These are phyloP conservation scores for Cercospora canescens DNA, from an alignment of 2,329 filamentous ascomycete species.

Conservation along the genomic window DNA sequence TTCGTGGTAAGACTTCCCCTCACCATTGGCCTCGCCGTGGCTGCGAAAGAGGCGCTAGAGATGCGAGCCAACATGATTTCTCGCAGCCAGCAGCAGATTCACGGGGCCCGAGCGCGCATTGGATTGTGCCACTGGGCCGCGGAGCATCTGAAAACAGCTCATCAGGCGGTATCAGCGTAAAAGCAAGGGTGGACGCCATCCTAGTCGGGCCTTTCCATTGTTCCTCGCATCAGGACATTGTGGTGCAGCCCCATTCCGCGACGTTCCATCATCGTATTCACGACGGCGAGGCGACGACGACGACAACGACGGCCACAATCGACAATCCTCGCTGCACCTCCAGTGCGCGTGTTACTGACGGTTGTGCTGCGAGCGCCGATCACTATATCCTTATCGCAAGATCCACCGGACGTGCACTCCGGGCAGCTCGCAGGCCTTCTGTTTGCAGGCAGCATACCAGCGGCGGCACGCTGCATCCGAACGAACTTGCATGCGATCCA, in stretches of 20 bases:
- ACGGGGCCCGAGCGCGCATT: neutral
- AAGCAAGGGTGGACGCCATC: neutral
- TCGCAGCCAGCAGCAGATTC: neutral
- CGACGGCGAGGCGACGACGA: neutral
- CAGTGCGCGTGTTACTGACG: neutral
- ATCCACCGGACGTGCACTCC: neutral
- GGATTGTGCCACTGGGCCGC: neutral
- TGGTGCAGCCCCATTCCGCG: neutral
- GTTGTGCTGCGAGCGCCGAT: neutral
- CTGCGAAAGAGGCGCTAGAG: neutral
- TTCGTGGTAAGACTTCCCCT: neutral
- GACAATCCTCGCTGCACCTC: neutral
- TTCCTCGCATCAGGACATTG: neutral
- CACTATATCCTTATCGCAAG: conserved; percentile 1
- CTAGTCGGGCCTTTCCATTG: conserved; percentile 4
- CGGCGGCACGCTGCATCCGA: conserved; percentile 2
- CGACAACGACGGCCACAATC: neutral
- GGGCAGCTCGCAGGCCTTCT: neutral
- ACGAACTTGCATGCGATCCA: conserved; percentile 5
- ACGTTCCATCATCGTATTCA: neutral
- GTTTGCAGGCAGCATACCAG: neutral
- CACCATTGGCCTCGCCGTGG: neutral
- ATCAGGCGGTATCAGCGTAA: neutral
- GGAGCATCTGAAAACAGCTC: neutral
- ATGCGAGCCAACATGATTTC: neutral